A percentile compares a stretch with the other conserved stretches of the same genome.
Evolutionary conservation across 73 alveolate genomes (phyloP).

Genomic region (Blepharisma japonicum): DNA sequence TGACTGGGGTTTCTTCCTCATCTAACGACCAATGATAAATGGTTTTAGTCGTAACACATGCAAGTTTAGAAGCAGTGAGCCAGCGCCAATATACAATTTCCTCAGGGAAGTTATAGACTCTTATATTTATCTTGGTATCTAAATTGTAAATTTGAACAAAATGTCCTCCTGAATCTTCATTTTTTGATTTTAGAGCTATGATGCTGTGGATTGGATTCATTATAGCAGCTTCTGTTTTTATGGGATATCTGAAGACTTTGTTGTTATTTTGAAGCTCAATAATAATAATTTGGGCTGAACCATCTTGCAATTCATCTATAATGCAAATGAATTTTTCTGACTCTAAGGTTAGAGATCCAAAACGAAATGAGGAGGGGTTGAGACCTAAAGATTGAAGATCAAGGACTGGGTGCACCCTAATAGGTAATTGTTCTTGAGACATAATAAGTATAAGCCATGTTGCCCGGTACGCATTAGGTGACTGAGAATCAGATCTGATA

Average conservation of each 20-base stretch:
- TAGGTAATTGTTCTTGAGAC: neutral
- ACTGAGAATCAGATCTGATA: too few species aligned
- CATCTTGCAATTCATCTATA: constrained; percentile 73
- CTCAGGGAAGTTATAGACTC: constrained; percentile 73
- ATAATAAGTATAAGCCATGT: neutral
- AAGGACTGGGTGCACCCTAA: neutral
- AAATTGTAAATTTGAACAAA: constrained; percentile 70
- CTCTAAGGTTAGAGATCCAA: constrained; percentile 87
- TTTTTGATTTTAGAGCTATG: constrained; percentile 92
- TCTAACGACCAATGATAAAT: constrained; percentile 70
- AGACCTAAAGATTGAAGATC: constrained; percentile 62
- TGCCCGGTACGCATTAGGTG: too few species aligned
- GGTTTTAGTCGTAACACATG: constrained; percentile 62
- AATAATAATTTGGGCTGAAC: constrained; percentile 30
- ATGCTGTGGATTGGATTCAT: constrained; percentile 92
- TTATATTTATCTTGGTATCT: constrained; percentile 67
- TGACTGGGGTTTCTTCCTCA: constrained; percentile 33
- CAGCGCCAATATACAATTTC: constrained; percentile 77
- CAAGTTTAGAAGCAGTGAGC: constrained; percentile 64
- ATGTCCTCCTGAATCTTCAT: constrained; percentile 50
- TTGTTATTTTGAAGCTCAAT: constrained; percentile 59
- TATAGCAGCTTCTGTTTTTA: constrained; percentile 94
- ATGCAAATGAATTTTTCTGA: constrained; percentile 92
- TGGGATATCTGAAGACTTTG: constrained; percentile 85
- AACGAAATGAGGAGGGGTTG: constrained; percentile 73